phyloP scores from a whole-genome alignment of 257 asterid genomes.

The Nemophila menziesii region DNA sequence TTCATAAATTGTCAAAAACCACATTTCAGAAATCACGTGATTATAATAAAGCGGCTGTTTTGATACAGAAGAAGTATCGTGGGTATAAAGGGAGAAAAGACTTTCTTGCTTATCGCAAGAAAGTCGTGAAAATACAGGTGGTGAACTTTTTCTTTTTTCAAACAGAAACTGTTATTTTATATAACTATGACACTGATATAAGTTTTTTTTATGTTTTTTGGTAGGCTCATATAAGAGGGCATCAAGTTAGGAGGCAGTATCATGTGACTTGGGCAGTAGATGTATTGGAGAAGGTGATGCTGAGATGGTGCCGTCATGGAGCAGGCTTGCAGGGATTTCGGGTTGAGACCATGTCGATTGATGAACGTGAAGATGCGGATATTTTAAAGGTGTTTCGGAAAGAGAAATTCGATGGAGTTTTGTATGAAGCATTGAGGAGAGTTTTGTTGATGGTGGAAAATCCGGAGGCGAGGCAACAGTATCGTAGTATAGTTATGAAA shows the following conservation, averaged over 20 bases:
- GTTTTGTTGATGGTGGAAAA: slow-evolving; percentile 88
- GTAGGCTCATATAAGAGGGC: slow-evolving; percentile 97
- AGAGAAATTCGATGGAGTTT: slow-evolving; percentile 67
- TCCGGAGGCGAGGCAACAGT: slow-evolving; percentile 75
- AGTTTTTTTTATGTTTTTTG: slow-evolving; percentile 5
- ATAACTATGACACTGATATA: neutral
- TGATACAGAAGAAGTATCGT: slow-evolving; percentile 83
- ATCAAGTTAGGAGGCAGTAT: slow-evolving; percentile 71
- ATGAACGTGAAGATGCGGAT: slow-evolving; percentile 61
- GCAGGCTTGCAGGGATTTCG: slow-evolving; percentile 79
- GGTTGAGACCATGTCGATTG: slow-evolving; percentile 34
- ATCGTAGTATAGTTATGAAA: slow-evolving; percentile 65
- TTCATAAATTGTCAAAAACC: slow-evolving; percentile 43
- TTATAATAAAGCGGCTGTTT: slow-evolving; percentile 62
- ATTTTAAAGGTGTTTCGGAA: slow-evolving; percentile 74
- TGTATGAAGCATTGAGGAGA: slow-evolving; percentile 80
- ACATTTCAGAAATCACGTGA: slow-evolving; percentile 55
- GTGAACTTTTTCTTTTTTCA: slow-evolving; percentile 11
- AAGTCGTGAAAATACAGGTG: slow-evolving; percentile 96
- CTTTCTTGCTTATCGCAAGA: slow-evolving; percentile 71
- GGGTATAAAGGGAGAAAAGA: slow-evolving; percentile 90
- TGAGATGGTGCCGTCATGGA: slow-evolving; percentile 87
- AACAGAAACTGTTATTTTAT: slow-evolving; percentile 1
- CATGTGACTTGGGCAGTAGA: slow-evolving; percentile 91
- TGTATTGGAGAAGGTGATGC: slow-evolving; percentile 71